Percentiles rank a stretch among this genome's conserved stretches.
Evolutionary conservation across 768 basidiomycete species (phyloP).

Genomic region (Rhizopogon roseolus): DNA sequence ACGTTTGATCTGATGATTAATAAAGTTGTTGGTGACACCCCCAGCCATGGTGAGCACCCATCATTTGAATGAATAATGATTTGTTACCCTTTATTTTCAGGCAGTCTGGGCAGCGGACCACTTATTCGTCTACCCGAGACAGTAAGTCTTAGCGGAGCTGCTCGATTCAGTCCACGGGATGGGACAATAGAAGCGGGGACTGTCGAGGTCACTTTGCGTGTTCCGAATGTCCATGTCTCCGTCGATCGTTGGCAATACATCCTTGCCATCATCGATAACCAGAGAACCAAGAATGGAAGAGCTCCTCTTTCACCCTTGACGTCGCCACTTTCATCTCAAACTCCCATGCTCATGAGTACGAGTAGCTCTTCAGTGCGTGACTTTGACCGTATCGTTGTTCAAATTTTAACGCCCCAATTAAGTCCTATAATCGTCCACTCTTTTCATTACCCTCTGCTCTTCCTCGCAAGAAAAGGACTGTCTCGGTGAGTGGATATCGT

Average conservation of each 20-base stretch:
- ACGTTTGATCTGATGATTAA: conserved; percentile 45
- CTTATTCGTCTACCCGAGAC: conserved; percentile 45
- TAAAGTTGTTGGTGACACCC: conserved; percentile 40
- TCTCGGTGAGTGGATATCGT: conserved; percentile 9
- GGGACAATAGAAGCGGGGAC: conserved; percentile 51
- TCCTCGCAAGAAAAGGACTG: conserved; percentile 14
- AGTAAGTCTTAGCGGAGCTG: conserved; percentile 41
- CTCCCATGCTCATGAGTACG: neutral
- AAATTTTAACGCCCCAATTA: neutral
- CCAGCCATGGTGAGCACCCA: conserved; percentile 4
- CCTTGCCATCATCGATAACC: neutral
- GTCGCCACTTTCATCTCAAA: neutral
- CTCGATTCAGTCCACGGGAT: conserved; percentile 55
- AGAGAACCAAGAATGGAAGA: neutral
- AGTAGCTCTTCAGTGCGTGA: neutral
- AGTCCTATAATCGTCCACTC: conserved; percentile 17
- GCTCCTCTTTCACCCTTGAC: neutral
- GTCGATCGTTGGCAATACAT: conserved; percentile 1
- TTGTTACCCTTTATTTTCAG: conserved; percentile 1
- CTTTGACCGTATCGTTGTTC: neutral
- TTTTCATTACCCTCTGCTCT: conserved; percentile 5
- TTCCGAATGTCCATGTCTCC: neutral
- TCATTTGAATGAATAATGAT: neutral
- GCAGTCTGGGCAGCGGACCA: conserved; percentile 19
- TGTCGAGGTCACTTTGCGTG: conserved; percentile 24